Evolutionary conservation across 768 basidiomycete species (phyloP).

Genomic region (Mycena maculata): DNA sequence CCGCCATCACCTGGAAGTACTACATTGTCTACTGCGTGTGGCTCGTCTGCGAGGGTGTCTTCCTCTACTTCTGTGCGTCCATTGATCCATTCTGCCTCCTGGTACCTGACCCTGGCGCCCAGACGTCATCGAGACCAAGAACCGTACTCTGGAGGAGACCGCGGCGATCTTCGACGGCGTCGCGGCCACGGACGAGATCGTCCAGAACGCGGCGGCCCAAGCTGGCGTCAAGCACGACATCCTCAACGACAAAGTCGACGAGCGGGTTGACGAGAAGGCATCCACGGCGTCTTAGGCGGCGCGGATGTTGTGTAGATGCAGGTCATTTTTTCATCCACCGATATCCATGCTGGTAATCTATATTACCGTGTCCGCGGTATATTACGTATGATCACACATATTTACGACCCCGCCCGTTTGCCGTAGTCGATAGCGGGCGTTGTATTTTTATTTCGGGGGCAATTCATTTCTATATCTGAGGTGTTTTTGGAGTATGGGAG

Average conservation of each 20-base stretch:
- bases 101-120: slow-evolving; percentile 2
- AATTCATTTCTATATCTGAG: too few species aligned
- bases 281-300: slow-evolving; percentile 29
- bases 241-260: slow-evolving; percentile 11
- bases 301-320: background rate
- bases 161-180: slow-evolving; percentile 83
- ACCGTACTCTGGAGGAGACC: slow-evolving; percentile 84
- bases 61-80: slow-evolving; percentile 64
- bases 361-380: background rate
- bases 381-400: background rate
- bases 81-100: background rate
- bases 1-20: slow-evolving; percentile 77
- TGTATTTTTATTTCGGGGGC: too few species aligned
- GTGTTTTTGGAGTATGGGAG: too few species aligned
- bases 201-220: slow-evolving; percentile 37
- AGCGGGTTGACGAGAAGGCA: slow-evolving; percentile 48
- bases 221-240: slow-evolving; percentile 42
- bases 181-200: slow-evolving; percentile 56
- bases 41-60: slow-evolving; percentile 74
- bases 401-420: too few species aligned
- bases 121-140: slow-evolving; percentile 77
- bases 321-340: background rate
- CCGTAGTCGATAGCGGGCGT: too few species aligned
- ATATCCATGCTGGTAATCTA: background rate
- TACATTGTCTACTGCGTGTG: slow-evolving; percentile 82